phyloP scores from a whole-genome alignment of 257 asterid genomes.

The Euphrasia confusa region DNA sequence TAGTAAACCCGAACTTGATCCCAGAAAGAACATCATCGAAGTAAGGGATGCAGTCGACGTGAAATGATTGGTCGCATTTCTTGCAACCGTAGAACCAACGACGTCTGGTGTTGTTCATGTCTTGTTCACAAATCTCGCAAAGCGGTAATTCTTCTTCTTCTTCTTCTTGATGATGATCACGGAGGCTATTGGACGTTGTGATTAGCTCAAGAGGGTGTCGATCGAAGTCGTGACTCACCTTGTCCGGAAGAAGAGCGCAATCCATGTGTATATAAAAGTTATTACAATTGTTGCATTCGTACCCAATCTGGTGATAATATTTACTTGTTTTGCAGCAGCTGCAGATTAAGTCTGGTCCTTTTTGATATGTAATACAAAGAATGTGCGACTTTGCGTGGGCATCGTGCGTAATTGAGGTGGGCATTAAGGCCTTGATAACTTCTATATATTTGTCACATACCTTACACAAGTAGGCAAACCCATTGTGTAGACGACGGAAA shows the following conservation, averaged over 20 bases:
- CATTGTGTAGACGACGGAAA: not conserved
- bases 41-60: constrained; percentile 5
- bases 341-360: not conserved
- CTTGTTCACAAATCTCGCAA: constrained; percentile 20
- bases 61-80: constrained; percentile 9
- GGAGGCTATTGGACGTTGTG: not conserved
- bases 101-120: not conserved
- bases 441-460: not conserved
- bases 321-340: not conserved
- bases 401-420: not conserved
- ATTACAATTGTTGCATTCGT: not conserved
- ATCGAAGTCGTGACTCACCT: not conserved
- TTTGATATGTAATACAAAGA: not conserved
- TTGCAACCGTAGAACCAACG: constrained; percentile 20
- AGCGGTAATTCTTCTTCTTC: not conserved
- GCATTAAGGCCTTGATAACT: not conserved
- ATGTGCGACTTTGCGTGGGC: not conserved
- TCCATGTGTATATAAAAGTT: not conserved
- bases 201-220: constrained; percentile 6
- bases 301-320: too few species aligned
- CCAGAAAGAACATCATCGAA: not conserved
- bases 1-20: constrained; percentile 9
- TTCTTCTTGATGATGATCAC: too few species aligned
- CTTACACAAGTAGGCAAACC: not conserved
- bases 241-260: constrained; percentile 10